A percentile compares a stretch with the other conserved stretches of the same genome.
Conservation (phyloP, 768 basidiomycete genomes). For the Boletellus ananiceps region DNA sequence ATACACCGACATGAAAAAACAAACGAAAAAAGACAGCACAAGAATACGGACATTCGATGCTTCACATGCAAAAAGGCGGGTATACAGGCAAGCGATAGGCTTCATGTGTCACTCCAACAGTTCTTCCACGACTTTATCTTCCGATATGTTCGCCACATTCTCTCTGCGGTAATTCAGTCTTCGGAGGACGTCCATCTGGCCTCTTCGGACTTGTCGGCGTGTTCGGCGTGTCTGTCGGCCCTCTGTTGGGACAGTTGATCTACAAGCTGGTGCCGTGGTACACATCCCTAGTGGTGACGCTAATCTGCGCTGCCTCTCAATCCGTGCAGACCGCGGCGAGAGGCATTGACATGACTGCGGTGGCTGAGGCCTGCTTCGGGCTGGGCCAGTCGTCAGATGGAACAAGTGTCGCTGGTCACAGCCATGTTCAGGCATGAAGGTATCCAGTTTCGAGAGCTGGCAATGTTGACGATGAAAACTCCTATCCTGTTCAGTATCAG, state of each 20-base stretch:
- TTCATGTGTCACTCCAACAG: conserved; percentile 53
- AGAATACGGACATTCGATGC: conserved; percentile 19
- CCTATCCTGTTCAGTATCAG: too few relatives aligned
- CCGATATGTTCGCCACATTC: conserved; percentile 74
- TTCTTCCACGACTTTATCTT: conserved; percentile 84
- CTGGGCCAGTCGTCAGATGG: conserved; percentile 70
- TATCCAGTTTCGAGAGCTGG: background rate
- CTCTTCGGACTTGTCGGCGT: conserved; percentile 71
- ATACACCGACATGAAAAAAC: conserved; percentile 20
- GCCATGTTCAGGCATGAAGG: conserved; percentile 49
- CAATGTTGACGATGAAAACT: too few relatives aligned
- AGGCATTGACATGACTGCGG: conserved; percentile 63
- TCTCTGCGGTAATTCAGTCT: conserved; percentile 83
- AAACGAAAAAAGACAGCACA: conserved; percentile 8
- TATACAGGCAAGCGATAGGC: conserved; percentile 16
- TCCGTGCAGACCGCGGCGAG: conserved; percentile 65
- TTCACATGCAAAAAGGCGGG: conserved; percentile 17
- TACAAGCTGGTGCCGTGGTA: conserved; percentile 77
- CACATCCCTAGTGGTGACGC: conserved; percentile 55
- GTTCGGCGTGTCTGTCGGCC: conserved; percentile 66
- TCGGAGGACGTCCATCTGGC: conserved; percentile 81
- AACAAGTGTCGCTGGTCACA: conserved; percentile 63
- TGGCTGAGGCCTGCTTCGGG: conserved; percentile 64
- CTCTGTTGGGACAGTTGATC: conserved; percentile 62
- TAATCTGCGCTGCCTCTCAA: conserved; percentile 48